phyloP scores from a whole-genome alignment of 352 stramenopile genomes.

The Thraustochytrium sp. region DNA sequence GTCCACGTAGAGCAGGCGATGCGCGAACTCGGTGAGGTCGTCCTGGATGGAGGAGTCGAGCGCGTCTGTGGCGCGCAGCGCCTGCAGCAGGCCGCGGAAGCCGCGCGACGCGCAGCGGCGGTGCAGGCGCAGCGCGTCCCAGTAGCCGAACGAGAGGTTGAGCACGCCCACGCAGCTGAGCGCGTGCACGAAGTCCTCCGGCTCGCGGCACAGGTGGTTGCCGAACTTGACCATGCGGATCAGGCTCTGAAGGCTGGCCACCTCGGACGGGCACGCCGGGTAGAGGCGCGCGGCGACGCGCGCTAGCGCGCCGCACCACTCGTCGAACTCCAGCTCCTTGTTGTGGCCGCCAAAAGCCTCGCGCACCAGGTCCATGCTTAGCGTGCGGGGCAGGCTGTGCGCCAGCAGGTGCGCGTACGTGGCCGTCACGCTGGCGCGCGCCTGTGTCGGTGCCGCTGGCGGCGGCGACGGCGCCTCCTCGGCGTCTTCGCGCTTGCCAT shows the following conservation, averaged over 20 bases:
- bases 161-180: not conserved
- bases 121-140: slow-evolving; percentile 20
- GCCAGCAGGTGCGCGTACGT: slow-evolving; percentile 19
- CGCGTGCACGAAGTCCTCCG: slow-evolving; percentile 13
- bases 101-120: slow-evolving; percentile 7
- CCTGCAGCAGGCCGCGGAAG: slow-evolving; percentile 26
- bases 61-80: not conserved
- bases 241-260: not conserved
- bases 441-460: not conserved
- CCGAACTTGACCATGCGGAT: slow-evolving; percentile 1
- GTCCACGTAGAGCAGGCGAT: slow-evolving; percentile 12
- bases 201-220: not conserved
- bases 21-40: slow-evolving; percentile 13
- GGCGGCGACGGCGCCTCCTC: not conserved
- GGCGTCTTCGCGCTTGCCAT: not conserved
- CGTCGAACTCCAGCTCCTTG: not conserved
- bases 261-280: not conserved
- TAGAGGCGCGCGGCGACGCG: not conserved
- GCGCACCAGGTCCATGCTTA: not conserved
- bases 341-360: not conserved
- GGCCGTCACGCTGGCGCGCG: not conserved
- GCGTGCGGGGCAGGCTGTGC: not conserved
- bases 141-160: slow-evolving; percentile 42
- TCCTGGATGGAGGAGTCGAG: not conserved
- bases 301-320: not conserved